A percentile compares a stretch with the other conserved stretches of the same genome.
phyloP scores from a whole-genome alignment of 2,329 filamentous ascomycete species.

The Fusarium graminum region DNA sequence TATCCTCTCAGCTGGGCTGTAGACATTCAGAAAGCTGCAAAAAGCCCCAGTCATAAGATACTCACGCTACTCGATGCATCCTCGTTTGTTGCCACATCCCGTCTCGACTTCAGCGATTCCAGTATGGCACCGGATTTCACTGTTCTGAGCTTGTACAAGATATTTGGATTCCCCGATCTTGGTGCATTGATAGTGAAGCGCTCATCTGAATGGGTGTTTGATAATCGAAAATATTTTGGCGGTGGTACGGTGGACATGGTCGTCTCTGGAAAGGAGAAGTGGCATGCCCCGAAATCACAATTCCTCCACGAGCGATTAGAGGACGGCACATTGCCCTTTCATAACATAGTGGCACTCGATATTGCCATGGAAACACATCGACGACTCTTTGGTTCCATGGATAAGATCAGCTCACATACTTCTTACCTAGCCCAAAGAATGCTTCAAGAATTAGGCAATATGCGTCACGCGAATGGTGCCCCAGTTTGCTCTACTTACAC shows the following conservation, averaged over 20 bases:
- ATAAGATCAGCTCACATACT: constrained; percentile 77
- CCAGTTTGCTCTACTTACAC: constrained; percentile 76
- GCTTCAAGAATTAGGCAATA: constrained; percentile 65
- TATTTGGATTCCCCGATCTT: constrained; percentile 96
- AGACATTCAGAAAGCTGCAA: constrained; percentile 55
- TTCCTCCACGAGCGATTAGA: constrained; percentile 86
- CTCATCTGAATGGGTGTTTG: constrained; percentile 72
- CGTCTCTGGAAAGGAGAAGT: constrained; percentile 79
- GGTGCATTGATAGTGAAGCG: constrained; percentile 87
- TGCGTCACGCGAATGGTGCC: constrained; percentile 78
- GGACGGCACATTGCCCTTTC: constrained; percentile 91
- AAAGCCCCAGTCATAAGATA: constrained; percentile 48
- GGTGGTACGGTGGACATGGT: constrained; percentile 96
- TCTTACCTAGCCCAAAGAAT: constrained; percentile 72
- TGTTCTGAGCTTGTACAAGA: constrained; percentile 92
- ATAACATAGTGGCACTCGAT: constrained; percentile 87
- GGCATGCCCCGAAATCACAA: constrained; percentile 82
- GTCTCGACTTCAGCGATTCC: constrained; percentile 75
- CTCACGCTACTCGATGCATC: constrained; percentile 89
- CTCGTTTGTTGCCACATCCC: constrained; percentile 81
- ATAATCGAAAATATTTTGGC: constrained; percentile 84
- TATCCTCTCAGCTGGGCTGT: constrained; percentile 78
- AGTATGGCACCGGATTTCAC: constrained; percentile 82
- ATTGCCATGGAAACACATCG: constrained; percentile 78
- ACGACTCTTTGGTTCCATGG: constrained; percentile 78